These are phyloP conservation scores for Centaurea solstitialis DNA, from an alignment of 129 eudicot genomes.

Conservation along the genomic window DNA sequence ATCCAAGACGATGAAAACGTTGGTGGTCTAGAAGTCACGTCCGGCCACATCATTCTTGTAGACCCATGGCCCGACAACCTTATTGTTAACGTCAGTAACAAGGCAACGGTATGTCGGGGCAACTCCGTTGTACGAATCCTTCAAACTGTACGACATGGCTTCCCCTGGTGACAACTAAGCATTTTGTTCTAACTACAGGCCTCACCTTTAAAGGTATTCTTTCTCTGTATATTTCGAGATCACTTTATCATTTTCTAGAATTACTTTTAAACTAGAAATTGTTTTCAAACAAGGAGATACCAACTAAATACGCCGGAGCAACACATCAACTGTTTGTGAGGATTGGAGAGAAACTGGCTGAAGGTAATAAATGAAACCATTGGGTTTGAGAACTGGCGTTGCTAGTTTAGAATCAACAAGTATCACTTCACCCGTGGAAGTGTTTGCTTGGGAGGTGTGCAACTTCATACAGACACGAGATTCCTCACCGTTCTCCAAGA, in stretches of 20 bases:
- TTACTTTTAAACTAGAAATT: background rate
- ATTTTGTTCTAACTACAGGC: slow-evolving; percentile 62
- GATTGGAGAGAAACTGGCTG: slow-evolving; percentile 45
- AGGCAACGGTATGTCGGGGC: too few relatives aligned
- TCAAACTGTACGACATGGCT: slow-evolving; percentile 65
- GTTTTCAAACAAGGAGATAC: slow-evolving; percentile 48
- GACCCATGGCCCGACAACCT: too few relatives aligned
- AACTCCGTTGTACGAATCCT: slow-evolving; percentile 70
- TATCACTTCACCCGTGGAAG: slow-evolving; percentile 58
- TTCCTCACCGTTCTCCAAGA: slow-evolving; percentile 88
- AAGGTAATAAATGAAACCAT: slow-evolving; percentile 30
- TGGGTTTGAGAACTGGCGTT: slow-evolving; percentile 66
- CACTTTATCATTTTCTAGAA: background rate
- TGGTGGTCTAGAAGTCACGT: too few relatives aligned
- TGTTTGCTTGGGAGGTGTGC: slow-evolving; percentile 68
- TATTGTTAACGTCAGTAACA: too few relatives aligned
- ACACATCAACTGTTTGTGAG: slow-evolving; percentile 43
- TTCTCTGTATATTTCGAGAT: background rate
- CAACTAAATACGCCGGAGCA: slow-evolving; percentile 62
- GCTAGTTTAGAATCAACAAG: slow-evolving; percentile 79
- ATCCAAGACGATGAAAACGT: too few relatives aligned
- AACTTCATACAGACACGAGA: slow-evolving; percentile 76
- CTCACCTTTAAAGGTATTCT: slow-evolving; percentile 54
- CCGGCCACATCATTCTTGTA: too few relatives aligned
- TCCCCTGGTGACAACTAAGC: slow-evolving; percentile 41